Conservation (phyloP, 805 yeast species). For the Yarrowia osloensis region DNA sequence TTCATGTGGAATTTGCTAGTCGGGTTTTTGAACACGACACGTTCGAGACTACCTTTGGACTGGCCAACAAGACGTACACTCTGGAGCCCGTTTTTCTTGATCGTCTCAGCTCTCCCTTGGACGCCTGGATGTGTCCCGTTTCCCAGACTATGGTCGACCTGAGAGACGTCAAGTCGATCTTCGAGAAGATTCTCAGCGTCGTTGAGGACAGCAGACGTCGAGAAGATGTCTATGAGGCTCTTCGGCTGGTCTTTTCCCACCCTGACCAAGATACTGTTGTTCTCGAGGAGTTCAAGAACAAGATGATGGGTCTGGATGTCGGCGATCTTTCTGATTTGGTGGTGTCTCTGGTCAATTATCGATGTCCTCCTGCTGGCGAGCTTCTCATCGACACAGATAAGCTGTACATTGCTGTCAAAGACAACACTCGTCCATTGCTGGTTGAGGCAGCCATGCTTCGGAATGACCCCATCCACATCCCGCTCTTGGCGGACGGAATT, state of each 20-base stretch:
- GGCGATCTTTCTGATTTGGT: conserved; percentile 12
- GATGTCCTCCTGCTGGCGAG: conserved; percentile 11
- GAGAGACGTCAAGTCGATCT: neutral
- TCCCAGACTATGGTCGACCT: neutral
- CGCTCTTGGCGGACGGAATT: neutral
- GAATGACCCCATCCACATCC: neutral
- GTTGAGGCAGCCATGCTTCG: conserved; percentile 18
- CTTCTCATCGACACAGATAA: neutral
- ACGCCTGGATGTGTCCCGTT: conserved; percentile 18
- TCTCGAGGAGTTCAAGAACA: conserved; percentile 2
- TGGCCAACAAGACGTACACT: neutral
- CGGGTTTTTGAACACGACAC: conserved; percentile 1
- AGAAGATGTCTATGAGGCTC: conserved; percentile 1
- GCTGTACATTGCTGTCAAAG: conserved; percentile 12
- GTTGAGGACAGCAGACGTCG: neutral
- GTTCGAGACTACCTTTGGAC: conserved; percentile 11
- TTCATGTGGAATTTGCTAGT: neutral
- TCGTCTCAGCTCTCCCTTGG: neutral
- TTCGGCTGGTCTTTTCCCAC: neutral
- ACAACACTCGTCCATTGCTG: neutral
- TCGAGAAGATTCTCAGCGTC: neutral
- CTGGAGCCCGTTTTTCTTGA: conserved; percentile 2
- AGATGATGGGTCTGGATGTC: neutral
- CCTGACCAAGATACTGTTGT: neutral
- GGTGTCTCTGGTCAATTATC: neutral